Percentiles rank a stretch among this genome's conserved stretches.
Conservation (phyloP, 306 rosid species). For the Castanopsis chinensis region DNA sequence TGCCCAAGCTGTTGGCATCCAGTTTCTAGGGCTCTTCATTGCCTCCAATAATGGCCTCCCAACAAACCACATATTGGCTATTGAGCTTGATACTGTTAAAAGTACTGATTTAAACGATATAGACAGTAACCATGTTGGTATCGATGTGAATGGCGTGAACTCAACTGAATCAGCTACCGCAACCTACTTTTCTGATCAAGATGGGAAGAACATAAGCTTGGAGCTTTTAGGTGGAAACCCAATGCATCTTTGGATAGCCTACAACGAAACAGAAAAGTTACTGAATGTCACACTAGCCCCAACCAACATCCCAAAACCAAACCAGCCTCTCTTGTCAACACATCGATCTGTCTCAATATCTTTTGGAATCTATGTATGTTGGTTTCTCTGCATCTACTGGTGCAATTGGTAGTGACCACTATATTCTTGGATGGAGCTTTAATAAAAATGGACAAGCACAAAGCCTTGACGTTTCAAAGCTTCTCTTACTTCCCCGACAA, state of each 20-base stretch:
- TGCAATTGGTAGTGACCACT: neutral
- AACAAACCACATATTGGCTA: constrained; percentile 29
- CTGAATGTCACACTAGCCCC: constrained; percentile 23
- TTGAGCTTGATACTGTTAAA: constrained; percentile 29
- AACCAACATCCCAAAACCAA: constrained; percentile 10
- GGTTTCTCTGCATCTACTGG: constrained; percentile 40
- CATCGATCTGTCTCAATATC: neutral
- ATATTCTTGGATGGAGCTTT: constrained; percentile 38
- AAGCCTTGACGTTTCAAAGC: neutral
- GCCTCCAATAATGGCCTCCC: neutral
- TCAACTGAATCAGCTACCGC: constrained; percentile 9
- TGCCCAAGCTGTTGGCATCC: constrained; percentile 7
- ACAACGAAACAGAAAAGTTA: neutral
- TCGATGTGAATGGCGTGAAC: constrained; percentile 24
- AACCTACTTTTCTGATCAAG: neutral
- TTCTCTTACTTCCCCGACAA: neutral
- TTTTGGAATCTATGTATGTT: constrained; percentile 32
- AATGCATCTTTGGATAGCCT: constrained; percentile 3
- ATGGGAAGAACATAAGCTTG: neutral
- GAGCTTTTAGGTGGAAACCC: constrained; percentile 16
- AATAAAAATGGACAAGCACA: constrained; percentile 26
- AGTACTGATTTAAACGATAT: constrained; percentile 1
- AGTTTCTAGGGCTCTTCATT: constrained; percentile 31
- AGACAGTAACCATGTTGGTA: constrained; percentile 27
- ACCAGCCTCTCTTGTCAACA: constrained; percentile 19